Conservation (phyloP, 2,329 filamentous ascomycete species). For the Dichotomopilus funicola region DNA sequence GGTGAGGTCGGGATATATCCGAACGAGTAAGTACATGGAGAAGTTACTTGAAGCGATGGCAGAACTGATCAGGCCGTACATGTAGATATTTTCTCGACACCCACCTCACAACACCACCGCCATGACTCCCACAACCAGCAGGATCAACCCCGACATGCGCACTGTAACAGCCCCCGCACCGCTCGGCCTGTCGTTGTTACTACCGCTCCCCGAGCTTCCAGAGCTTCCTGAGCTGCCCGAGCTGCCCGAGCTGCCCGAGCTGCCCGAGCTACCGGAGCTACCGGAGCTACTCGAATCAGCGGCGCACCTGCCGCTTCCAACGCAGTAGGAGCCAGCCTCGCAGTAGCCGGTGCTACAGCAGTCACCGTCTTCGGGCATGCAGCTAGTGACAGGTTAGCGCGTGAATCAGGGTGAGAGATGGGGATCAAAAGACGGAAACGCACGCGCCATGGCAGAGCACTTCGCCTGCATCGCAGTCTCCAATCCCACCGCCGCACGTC, state of each 20-base stretch:
- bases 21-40: too few relatives aligned
- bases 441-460: constrained; percentile 23
- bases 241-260: background rate
- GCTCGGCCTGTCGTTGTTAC: background rate
- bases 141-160: background rate
- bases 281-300: constrained; percentile 21
- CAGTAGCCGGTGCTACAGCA: constrained; percentile 26
- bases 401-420: background rate
- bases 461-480: constrained; percentile 20
- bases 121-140: background rate
- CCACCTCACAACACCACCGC: background rate
- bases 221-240: background rate
- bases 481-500: constrained; percentile 25
- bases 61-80: too few relatives aligned
- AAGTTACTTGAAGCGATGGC: too few relatives aligned
- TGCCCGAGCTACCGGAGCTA: background rate
- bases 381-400: constrained; percentile 12
- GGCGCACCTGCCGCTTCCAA: constrained; percentile 27
- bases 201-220: background rate
- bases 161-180: background rate
- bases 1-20: background rate
- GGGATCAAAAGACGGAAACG: background rate
- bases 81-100: background rate
- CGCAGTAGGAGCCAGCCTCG: constrained; percentile 25
- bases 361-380: constrained; percentile 25